Evolutionary conservation across 345 rosid genomes (phyloP).

Genomic region (Citrus australasica): DNA sequence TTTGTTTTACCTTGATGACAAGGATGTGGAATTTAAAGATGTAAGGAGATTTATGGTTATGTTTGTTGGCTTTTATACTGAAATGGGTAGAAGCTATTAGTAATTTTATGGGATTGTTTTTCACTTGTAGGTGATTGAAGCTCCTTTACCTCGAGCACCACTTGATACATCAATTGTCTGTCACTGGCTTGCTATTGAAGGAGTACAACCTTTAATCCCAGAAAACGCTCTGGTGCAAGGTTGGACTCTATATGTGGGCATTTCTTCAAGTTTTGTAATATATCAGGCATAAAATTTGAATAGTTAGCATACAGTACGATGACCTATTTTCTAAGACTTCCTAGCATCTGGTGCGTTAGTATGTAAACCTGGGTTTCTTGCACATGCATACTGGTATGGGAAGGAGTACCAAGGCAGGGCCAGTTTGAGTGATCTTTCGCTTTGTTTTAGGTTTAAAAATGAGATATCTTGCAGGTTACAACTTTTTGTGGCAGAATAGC

Average conservation of each 20-base stretch:
- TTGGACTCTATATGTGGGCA: slow-evolving; percentile 27
- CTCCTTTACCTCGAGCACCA: slow-evolving; percentile 94
- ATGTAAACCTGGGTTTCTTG: background rate
- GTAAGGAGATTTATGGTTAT: slow-evolving; percentile 47
- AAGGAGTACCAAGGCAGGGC: background rate
- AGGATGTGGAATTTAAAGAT: slow-evolving; percentile 89
- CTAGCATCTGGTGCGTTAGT: background rate
- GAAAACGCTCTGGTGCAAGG: slow-evolving; percentile 94
- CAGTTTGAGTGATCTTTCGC: background rate
- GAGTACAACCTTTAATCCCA: slow-evolving; percentile 93
- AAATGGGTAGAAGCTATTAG: background rate
- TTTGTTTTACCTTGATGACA: slow-evolving; percentile 89
- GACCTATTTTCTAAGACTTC: background rate
- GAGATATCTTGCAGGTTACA: background rate
- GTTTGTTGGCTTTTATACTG: background rate
- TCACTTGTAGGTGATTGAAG: slow-evolving; percentile 76
- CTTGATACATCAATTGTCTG: slow-evolving; percentile 79
- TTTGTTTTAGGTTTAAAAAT: background rate
- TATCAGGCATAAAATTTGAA: background rate
- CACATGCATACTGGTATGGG: background rate
- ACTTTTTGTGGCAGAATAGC: background rate
- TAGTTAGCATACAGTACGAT: background rate
- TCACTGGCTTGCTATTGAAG: slow-evolving; percentile 99
- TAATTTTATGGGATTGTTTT: slow-evolving; percentile 8
- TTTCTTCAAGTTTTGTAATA: slow-evolving; percentile 12